Base-by-base conservation (phyloP, 257 asterid species). In the Fraxinus excelsior region DNA sequence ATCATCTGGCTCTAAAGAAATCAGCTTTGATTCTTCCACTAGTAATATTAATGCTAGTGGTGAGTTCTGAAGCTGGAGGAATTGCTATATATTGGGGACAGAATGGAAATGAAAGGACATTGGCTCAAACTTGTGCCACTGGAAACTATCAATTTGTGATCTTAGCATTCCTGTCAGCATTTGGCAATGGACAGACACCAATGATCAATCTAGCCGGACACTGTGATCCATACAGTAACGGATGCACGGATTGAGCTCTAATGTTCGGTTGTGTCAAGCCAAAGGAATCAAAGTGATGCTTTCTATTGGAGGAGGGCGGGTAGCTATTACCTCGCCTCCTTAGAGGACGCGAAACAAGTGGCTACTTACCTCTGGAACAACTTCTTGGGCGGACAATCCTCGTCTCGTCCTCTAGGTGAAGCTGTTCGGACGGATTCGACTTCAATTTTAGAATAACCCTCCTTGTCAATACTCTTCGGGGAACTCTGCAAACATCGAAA, bases 21-120 rank as follows among this genome's bases (percentile, higher is more conserved):
- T 32, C 74, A 42, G 21, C 18, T 32, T 18, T 25, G 6, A 46
- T 75, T 23, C 34, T 75, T 66, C 13, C 51, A 2, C 2, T 74
- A 32, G 21, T 74, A 23, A 5, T 74, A 13, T 44, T 74, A 11
- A 26, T 46, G 5, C 23, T 66, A 21, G 74, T 74, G 28, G 25
- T 14, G 28, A 35, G 82, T 23, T 81, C 85, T n/a, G 81, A 86
- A 69, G 91, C 87, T 26, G 96, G 92, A 73, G 83, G 88, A 29
- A 89, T 91, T 13, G 75, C 92, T 2, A 81, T 91, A 18, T 89
- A 89, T 69, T 89, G 93, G 92, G 93, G 94, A 1, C 96, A 89
- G 35, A 90, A 91, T 31, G 90, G 88, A 28, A 84, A 84, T 8
- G 94, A 89, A 72, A 91, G 91, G 3, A 87, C 97, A 6, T 31